Base-by-base conservation (phyloP, 345 rosid genomes). In the Turritis glabra region DNA sequence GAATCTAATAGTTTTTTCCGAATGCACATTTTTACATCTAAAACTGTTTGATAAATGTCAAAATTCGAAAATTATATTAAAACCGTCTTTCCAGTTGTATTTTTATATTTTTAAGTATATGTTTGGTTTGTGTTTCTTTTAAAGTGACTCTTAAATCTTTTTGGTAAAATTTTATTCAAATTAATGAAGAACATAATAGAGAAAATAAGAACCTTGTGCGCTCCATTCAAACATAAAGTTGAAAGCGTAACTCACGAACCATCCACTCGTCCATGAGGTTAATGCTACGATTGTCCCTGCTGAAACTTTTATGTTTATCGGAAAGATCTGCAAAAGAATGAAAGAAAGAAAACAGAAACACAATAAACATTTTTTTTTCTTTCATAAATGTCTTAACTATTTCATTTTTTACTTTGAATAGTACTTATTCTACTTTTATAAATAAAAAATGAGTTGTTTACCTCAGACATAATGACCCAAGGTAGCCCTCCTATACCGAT, bases 401-500 rank as follows among this genome's bases (percentile, higher is more conserved):
- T 54, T 3, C 2, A 25, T 25, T 54, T 3, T 27, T 1, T 22
- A 10, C 2, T 18, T 51, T 51, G 4, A 8, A 4, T 13, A 38
- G 27, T n/a, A 70, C 25, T 13, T 7, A 37, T 1, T 59, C 21
- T 19, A 25, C 1, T 14, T 58, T 22, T 25, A 1, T 29, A 25
- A 54, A 15, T 4, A 54, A 43, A 5, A 25, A 46, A 11, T 15
- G n/a, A 5, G 8, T 46, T 21, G 29, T 37, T 21, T 79, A 82
- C 85, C 82, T 82, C 85, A 3, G 85, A 82, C 83, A 82, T 70
- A 63, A 82, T 79, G 64, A 82, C 73, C 85, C 85, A 82, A 7
- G 82, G 84, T 26, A 82, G 60, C 33, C 84, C 84, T 68, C 80
- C 80, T 38, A 82, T 5, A 50, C 85, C 85, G 17, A 82, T 46